Base-by-base conservation (phyloP, 2,329 filamentous ascomycete genomes). In the Cytospora schulzeri region DNA sequence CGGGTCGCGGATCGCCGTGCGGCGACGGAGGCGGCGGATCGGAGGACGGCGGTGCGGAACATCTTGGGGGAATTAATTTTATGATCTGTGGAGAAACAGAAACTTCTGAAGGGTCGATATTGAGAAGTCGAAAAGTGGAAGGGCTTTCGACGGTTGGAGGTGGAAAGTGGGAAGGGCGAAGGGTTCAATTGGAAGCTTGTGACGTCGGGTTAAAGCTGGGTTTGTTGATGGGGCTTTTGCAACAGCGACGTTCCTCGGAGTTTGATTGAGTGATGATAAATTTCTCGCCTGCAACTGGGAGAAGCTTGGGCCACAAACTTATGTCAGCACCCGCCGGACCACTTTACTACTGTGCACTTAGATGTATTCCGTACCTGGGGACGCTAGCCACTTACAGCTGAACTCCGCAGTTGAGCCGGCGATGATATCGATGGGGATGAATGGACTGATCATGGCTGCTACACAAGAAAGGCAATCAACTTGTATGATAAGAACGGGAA, bases 11-110 rank as follows among this genome's bases (percentile, higher is more conserved):
- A 76, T 73, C 82, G 80, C 71, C 82, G 78, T 65, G 76, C 75
- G 70, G 80, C 79, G 69, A 80, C 80, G 72, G 76, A 79, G 76
- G 89, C 85, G 78, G 90, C 87, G 75, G 91, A 90, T 81, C 91
- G 91, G 82, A 94, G 83, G 78, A 95, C 80, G 76, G 91, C 89
- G 79, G 91, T 88, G 82, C 94, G 91, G 85, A 97, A 93, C 94
- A 98, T 98, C 70, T 74, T 88, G 81, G 72, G 69, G 69, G 12
- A 12, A 35, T 35, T 35, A 14, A 35, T 2, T 69, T 65, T 59
- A 48, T 59, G 5, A 55, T 55, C 15, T 15, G 33, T 28, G 8
- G 31, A 24, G 4, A 14, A 19, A 3, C 15, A 6, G 15, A 14
- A 11, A 17, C 8, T 48, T 29, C 26, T 15, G 15, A 19, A 19